phyloP scores from a whole-genome alignment of 345 rosid species.

The Atalantia buxifolia region DNA sequence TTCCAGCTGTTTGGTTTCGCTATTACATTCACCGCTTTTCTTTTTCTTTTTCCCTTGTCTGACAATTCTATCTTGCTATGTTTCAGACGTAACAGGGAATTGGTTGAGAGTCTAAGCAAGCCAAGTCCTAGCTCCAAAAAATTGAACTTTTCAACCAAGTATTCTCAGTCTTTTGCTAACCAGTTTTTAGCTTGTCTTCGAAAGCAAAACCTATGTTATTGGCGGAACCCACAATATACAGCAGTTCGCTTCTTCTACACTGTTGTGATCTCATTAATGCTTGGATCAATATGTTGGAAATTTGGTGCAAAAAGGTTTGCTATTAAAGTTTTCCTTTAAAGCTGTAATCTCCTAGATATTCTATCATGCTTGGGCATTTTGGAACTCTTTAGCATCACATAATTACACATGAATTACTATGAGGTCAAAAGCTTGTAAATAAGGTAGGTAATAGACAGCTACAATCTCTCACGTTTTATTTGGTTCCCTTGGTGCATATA shows the following conservation, averaged over 20 bases:
- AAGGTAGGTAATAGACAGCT: background rate
- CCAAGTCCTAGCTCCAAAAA: constrained; percentile 63
- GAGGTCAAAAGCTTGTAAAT: background rate
- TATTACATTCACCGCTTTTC: background rate
- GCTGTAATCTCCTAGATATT: background rate
- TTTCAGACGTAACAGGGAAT: constrained; percentile 64
- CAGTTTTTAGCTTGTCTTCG: constrained; percentile 92
- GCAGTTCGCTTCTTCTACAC: constrained; percentile 99
- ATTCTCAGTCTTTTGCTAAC: constrained; percentile 64
- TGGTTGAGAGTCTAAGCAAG: constrained; percentile 73
- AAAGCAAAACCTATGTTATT: constrained; percentile 95
- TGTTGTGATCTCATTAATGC: constrained; percentile 83
- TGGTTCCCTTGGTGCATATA: background rate
- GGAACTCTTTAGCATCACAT: background rate
- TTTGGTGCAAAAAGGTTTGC: constrained; percentile 77
- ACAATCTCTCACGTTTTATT: background rate
- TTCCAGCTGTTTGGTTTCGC: constrained; percentile 4
- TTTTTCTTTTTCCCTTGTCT: constrained; percentile 13
- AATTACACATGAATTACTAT: background rate
- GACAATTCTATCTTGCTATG: constrained; percentile 9
- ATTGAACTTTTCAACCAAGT: constrained; percentile 76
- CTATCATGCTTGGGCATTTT: background rate
- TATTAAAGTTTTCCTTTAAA: constrained; percentile 5
- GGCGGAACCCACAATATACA: constrained; percentile 96
- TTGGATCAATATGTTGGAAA: constrained; percentile 96